A percentile compares a stretch with the other conserved stretches of the same genome.
Conservation (phyloP, 768 basidiomycete species). For the Tulasnella sp. region DNA sequence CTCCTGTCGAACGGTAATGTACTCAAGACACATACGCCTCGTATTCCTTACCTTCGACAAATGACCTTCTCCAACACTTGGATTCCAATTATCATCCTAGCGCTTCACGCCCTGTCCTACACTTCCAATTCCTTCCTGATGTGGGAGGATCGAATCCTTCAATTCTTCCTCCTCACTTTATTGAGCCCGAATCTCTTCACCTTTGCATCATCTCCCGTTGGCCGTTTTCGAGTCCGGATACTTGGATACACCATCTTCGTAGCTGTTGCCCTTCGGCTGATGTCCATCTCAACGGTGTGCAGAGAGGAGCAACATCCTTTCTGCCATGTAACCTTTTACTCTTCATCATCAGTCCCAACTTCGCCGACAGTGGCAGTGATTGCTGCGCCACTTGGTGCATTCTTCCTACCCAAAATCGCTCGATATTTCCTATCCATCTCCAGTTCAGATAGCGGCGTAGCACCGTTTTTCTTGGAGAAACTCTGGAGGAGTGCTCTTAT, state of each 20-base stretch:
- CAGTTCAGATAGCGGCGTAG: conserved; percentile 59
- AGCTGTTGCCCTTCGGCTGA: conserved; percentile 56
- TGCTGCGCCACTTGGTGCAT: conserved; percentile 42
- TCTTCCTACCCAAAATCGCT: conserved; percentile 45
- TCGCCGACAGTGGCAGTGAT: conserved; percentile 49
- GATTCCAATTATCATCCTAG: conserved; percentile 32
- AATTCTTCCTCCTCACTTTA: conserved; percentile 53
- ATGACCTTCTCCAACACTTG: conserved; percentile 7
- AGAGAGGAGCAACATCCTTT: conserved; percentile 88
- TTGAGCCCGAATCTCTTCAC: conserved; percentile 46
- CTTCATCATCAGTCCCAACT: conserved; percentile 52
- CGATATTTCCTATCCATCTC: conserved; percentile 48
- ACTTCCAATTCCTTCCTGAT: conserved; percentile 94
- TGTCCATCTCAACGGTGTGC: conserved; percentile 74
- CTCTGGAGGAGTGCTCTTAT: conserved; percentile 47
- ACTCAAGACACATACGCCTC: conserved; percentile 8
- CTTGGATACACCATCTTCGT: conserved; percentile 56
- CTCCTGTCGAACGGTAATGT: conserved; percentile 21
- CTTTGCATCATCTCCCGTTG: conserved; percentile 54
- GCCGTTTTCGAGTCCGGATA: conserved; percentile 59
- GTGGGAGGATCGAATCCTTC: conserved; percentile 82
- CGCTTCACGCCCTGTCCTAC: conserved; percentile 63
- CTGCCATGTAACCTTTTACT: conserved; percentile 83
- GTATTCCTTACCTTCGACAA: not conserved
- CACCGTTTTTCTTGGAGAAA: conserved; percentile 45